Evolutionary conservation across 805 yeast species (phyloP), one percentile per base, ranked within the genome.

Genomic region (Ascoidea tarda): DNA sequence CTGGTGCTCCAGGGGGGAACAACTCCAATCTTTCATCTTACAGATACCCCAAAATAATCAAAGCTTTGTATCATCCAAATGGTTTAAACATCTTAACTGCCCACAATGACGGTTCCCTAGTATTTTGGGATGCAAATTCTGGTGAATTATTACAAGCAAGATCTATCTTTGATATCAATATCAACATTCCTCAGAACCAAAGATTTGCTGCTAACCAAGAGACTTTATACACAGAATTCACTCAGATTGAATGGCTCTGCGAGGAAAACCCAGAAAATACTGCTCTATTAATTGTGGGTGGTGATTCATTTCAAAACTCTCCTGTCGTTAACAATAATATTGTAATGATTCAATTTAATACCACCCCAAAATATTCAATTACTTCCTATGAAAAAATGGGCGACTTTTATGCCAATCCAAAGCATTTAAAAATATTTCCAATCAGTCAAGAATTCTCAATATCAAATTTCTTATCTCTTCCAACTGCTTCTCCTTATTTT

Each of bases 41-140:
- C 0, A 62, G 82, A 50, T 59, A 55, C n/a, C 81, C 82, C 2
- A 63, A 61, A 28, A 59, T 73, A 0, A 54, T 68, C 1, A 68
- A 81, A 50, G 82, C 96, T 0, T 70, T 78, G 42, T 93, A 87
- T 78, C 97, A 91, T 65, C 99, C 99, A 2, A 88, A 88, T 62
- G 96, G 98, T 0, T 74, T 89, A 48, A 95, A 90, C 62, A 68
- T 87, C 3, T 74, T 86, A 21, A 82, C 96, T 0, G 75, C 80
- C 2, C 95, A 91, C 65, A 81, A 71, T 28, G 96, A 90, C 61
- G 91, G 91, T 52, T 77, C 95, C 0, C 61, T 93, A 45, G 96
- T 80, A 1, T 93, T 93, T 62, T 93, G 98, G 97, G 99, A 93
- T 65, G 84, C 87, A 1, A 74, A 80, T 38, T 81, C 81, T 45